Evolutionary conservation across 306 rosid species (phyloP), one percentile per base, ranked within the genome.

Genomic region (Ormosia emarginata): DNA sequence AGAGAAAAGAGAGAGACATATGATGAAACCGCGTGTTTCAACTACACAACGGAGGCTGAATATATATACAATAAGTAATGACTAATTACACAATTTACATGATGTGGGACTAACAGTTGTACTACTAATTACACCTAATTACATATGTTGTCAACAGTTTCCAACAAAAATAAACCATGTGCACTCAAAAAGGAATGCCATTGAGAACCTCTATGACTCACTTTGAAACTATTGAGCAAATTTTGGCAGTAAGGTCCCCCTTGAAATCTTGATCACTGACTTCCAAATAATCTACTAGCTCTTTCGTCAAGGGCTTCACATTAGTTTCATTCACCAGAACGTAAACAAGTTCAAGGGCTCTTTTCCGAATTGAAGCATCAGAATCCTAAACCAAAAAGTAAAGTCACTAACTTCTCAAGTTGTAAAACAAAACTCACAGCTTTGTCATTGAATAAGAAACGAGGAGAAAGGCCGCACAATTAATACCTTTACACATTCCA

Each of bases 331-430:
- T 95, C 75, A 95, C 86, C 83, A 95, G 91, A 84, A 87, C 86
- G 50, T 92, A 95, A 69, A 92, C 97, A 87, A 95, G 99, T 84
- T 93, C 99, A 84, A 95, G 98, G 40, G 99, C 99, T 87, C 98
- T 92, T 89, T 95, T 95, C 74, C 95, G 90, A 81, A 95, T 93
- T 79, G 98, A 92, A 76, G 98, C 98, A 81, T 95, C 99, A 74
- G 90, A 84, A 88, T 95, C 99, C 98, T 95, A 92, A 79, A 85
- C 53, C 68, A 47, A 83, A 81, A 66, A 78, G 63, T 75, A 75
- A 76, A 79, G 40, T 80, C 64, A 88, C 50, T 67, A 83, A 64
- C 64, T 82, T 84, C 44, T 76, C 81, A 66, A 74, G 71, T 53
- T 75, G 59, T 73, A 69, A 71, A 81, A 68, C 53, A 83, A 69